Evolutionary conservation across 371 early-diverging fungal species (phyloP), one percentile per base, ranked within the genome.

Genomic region (Circinella minor): DNA sequence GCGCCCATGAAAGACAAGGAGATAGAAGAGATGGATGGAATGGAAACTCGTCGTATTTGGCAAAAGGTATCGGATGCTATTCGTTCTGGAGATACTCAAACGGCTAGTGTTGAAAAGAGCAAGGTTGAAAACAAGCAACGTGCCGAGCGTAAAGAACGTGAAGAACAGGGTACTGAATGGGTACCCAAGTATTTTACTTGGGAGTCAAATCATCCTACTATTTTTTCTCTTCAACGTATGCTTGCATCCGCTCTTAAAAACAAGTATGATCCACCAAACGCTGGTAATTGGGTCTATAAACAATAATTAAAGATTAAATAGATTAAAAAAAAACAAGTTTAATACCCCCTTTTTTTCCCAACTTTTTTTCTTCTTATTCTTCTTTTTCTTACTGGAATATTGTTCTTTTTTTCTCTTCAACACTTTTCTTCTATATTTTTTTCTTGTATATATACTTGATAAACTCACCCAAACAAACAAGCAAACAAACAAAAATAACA

Each of bases 11-110:
- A 75, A 1, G 70, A 78, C 51, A 76, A 76, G 63, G 87, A 86
- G 2, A 20, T 87, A 1, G 78, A 79, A n/a, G 84, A 89, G 65
- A 87, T 90, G 77, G 80, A 74, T 4, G 88, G 82, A 18, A 74
- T 89, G 67, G 93, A 93, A 69, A 87, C 90, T 49, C 88, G 88
- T 54, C 81, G 79, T 20, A 81, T 94, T 17, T 93, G 94, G 94
- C 77, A 85, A 67, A 80, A 81, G 68, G 93, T 92, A 14, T 84
- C 92, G 2, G 79, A 90, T 3, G 93, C 93, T 1, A 87, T 94
- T 67, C 83, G 80, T 49, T 77, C 73, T 39, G 88, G 88, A 63
- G 89, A 93, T 73, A 91, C 86, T 65, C 82, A 77, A 15, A 78
- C 82, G 0, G 94, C 94, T 1, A 86, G 91, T 11, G 69, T 75